Evolutionary conservation across 2,329 filamentous ascomycete genomes (phyloP).

Genomic region (Aspergillus aculeatinus): DNA sequence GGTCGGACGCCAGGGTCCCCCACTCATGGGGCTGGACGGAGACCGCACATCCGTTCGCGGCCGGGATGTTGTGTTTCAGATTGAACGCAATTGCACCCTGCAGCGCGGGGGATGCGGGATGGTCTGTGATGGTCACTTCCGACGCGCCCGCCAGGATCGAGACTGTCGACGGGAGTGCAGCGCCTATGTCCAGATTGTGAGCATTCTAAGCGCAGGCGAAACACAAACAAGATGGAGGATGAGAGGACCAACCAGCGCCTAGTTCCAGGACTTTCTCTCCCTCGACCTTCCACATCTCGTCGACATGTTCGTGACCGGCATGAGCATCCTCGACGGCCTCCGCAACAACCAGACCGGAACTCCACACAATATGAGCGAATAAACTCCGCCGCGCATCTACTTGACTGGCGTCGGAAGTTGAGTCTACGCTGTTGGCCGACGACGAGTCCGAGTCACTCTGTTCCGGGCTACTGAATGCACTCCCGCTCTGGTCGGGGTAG

Average conservation of each 20-base stretch:
- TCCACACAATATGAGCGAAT: slow-evolving; percentile 62
- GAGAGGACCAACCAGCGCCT: slow-evolving; percentile 53
- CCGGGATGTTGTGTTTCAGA: slow-evolving; percentile 42
- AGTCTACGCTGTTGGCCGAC: slow-evolving; percentile 2
- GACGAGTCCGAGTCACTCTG: slow-evolving; percentile 12
- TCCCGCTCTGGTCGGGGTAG: slow-evolving; percentile 41
- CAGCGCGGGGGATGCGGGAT: slow-evolving; percentile 45
- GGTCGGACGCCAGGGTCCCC: slow-evolving; percentile 46
- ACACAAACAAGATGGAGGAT: neutral
- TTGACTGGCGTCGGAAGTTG: slow-evolving; percentile 10
- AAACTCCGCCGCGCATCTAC: slow-evolving; percentile 51
- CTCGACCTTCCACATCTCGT: slow-evolving; percentile 43
- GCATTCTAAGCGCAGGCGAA: no score
- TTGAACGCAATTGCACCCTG: slow-evolving; percentile 48
- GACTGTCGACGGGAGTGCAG: slow-evolving; percentile 44
- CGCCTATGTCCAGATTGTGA: slow-evolving; percentile 26
- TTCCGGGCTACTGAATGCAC: slow-evolving; percentile 18
- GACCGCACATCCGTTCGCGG: slow-evolving; percentile 17
- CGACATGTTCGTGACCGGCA: slow-evolving; percentile 16
- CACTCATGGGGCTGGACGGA: slow-evolving; percentile 55
- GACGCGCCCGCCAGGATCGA: slow-evolving; percentile 37
- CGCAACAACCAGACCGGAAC: slow-evolving; percentile 49
- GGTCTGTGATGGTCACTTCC: slow-evolving; percentile 52
- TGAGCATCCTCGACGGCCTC: slow-evolving; percentile 41
- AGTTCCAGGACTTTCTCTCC: slow-evolving; percentile 57